These are phyloP conservation scores for Drechslerella coelobrocha DNA, from an alignment of 2,329 filamentous ascomycete genomes.

Conservation along the genomic window DNA sequence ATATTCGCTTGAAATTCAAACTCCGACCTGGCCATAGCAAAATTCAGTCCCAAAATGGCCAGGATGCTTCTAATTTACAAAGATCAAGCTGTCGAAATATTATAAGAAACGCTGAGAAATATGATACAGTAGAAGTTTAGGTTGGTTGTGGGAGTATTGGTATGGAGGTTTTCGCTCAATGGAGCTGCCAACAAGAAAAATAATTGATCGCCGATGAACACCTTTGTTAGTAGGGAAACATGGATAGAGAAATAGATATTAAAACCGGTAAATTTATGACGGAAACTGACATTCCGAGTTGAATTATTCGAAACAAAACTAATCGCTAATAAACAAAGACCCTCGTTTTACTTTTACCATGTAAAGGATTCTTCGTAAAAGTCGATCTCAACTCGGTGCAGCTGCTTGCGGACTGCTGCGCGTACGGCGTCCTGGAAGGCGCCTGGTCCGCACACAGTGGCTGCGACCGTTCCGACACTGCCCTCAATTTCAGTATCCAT, in stretches of 20 bases:
- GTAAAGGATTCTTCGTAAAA: conserved; percentile 81
- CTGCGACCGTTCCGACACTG: conserved; percentile 85
- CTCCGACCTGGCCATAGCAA: too few relatives aligned
- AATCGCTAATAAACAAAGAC: conserved; percentile 23
- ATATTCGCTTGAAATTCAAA: too few relatives aligned
- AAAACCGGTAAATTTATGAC: conserved; percentile 15
- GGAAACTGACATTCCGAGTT: conserved; percentile 21
- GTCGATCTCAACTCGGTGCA: conserved; percentile 72
- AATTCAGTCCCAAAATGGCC: too few relatives aligned
- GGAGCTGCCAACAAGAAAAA: conserved; percentile 5
- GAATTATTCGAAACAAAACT: not conserved
- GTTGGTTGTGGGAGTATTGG: too few relatives aligned
- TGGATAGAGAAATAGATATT: conserved; percentile 27
- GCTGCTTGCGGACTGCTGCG: conserved; percentile 69
- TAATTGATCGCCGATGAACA: conserved; percentile 40
- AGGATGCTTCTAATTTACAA: too few relatives aligned
- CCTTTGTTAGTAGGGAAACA: conserved; percentile 12
- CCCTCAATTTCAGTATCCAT: conserved; percentile 80
- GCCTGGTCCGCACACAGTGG: conserved; percentile 81
- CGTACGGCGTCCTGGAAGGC: conserved; percentile 77
- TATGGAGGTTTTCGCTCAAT: too few relatives aligned
- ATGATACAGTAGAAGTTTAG: too few relatives aligned
- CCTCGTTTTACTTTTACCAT: conserved; percentile 60
- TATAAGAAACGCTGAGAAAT: too few relatives aligned
- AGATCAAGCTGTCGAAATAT: too few relatives aligned